A percentile compares a stretch with the other conserved stretches of the same genome.
phyloP scores from a whole-genome alignment of 345 rosid species.

The Aquilaria yunnanensis region DNA sequence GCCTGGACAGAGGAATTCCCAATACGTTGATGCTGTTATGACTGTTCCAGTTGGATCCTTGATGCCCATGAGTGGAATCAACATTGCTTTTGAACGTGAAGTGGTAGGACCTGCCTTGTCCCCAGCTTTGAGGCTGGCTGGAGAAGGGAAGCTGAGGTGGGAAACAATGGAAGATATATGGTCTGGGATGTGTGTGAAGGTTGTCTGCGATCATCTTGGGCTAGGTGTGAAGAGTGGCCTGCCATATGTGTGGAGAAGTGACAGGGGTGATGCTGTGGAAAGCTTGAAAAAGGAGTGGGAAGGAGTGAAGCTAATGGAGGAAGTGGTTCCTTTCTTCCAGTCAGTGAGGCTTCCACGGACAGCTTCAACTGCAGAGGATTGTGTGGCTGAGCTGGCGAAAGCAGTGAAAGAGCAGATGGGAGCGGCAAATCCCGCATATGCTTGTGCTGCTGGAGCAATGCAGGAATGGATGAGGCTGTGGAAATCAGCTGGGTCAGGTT shows the following conservation, averaged over 20 bases:
- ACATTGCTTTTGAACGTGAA: constrained; percentile 81
- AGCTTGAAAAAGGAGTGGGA: constrained; percentile 96
- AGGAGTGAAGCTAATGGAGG: constrained; percentile 94
- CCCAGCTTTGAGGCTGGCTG: constrained; percentile 68
- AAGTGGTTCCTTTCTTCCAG: constrained; percentile 78
- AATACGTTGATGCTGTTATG: constrained; percentile 79
- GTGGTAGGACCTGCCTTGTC: constrained; percentile 66
- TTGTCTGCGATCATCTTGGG: constrained; percentile 72
- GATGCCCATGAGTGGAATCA: constrained; percentile 85
- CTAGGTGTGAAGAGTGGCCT: constrained; percentile 80
- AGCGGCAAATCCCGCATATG: constrained; percentile 47
- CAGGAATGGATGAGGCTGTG: constrained; percentile 69
- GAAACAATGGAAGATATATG: constrained; percentile 95
- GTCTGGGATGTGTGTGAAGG: constrained; percentile 91
- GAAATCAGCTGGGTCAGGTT: constrained; percentile 47
- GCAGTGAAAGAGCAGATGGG: constrained; percentile 63
- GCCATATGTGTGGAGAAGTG: constrained; percentile 88
- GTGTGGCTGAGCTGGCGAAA: constrained; percentile 61
- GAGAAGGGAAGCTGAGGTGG: constrained; percentile 91
- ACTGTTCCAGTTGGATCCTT: constrained; percentile 64
- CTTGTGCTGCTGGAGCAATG: constrained; percentile 71
- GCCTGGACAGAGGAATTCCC: constrained; percentile 59
- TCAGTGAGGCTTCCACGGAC: constrained; percentile 46
- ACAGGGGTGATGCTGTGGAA: constrained; percentile 71
- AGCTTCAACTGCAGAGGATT: constrained; percentile 58